Percentiles rank a stretch among this genome's conserved stretches.
Conservation (phyloP, 805 yeast genomes). For the Metschnikowia rubicola region DNA sequence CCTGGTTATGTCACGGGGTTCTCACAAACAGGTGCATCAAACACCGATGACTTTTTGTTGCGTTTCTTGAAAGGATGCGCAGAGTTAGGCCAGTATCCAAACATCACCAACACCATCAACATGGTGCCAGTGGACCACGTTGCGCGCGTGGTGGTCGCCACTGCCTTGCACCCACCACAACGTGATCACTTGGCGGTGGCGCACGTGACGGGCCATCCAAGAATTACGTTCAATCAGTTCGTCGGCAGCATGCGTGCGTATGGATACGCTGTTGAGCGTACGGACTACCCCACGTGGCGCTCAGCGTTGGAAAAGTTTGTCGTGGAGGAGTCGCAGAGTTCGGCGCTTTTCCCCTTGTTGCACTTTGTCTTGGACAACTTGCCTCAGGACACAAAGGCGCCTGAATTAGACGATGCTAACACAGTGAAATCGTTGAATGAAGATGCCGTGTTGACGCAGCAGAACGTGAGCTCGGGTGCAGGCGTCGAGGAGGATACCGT, state of each 20-base stretch:
- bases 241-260: slow-evolving; percentile 59
- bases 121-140: slow-evolving; percentile 99
- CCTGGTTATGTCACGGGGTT: slow-evolving; percentile 97
- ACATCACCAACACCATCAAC: slow-evolving; percentile 81
- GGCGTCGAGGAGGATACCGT: slow-evolving; percentile 70
- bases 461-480: slow-evolving; percentile 62
- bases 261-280: slow-evolving; percentile 66
- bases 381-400: slow-evolving; percentile 90
- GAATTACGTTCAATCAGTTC: slow-evolving; percentile 76
- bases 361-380: slow-evolving; percentile 92
- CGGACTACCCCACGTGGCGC: slow-evolving; percentile 79
- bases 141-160: slow-evolving; percentile 82
- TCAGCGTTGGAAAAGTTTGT: slow-evolving; percentile 71
- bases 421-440: slow-evolving; percentile 64
- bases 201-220: slow-evolving; percentile 97
- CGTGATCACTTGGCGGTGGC: slow-evolving; percentile 61
- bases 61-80: slow-evolving; percentile 94
- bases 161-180: slow-evolving; percentile 73
- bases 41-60: slow-evolving; percentile 93
- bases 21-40: slow-evolving; percentile 78
- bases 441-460: slow-evolving; percentile 63
- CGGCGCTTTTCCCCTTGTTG: slow-evolving; percentile 86
- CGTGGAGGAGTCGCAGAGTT: slow-evolving; percentile 67
- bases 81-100: slow-evolving; percentile 83
- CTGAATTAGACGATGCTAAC: slow-evolving; percentile 87